Evolutionary conservation across 441 rosid genomes (phyloP).

Genomic region (Syzygium malaccense): DNA sequence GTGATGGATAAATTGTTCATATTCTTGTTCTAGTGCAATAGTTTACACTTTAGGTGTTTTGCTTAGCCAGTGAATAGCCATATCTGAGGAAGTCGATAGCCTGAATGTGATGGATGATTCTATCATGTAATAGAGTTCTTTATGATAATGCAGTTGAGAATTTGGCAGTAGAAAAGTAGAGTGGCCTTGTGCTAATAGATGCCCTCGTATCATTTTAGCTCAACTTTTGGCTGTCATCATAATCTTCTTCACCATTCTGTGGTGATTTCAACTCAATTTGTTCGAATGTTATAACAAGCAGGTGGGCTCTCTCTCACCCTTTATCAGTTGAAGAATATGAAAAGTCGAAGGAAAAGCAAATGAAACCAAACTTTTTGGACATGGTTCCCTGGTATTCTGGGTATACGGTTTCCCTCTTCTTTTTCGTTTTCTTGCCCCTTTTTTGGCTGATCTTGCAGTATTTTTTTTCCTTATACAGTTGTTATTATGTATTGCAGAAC

Average conservation of each 20-base stretch:
- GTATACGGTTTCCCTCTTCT: constrained; percentile 28
- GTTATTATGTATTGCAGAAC: constrained; percentile 59
- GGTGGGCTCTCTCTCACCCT: constrained; percentile 99
- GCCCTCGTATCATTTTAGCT: not conserved
- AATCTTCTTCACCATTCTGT: not conserved
- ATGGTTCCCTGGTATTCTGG: constrained; percentile 99
- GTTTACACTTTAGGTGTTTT: not conserved
- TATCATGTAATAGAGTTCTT: not conserved
- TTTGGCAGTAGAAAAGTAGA: not conserved
- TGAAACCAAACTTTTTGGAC: constrained; percentile 94
- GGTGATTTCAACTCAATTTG: not conserved
- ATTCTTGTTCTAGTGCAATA: not conserved
- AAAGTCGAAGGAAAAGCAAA: constrained; percentile 72
- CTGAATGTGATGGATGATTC: not conserved
- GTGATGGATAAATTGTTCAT: not conserved
- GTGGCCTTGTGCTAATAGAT: not conserved
- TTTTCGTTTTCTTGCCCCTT: not conserved
- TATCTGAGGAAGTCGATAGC: not conserved
- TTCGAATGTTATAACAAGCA: constrained; percentile 19
- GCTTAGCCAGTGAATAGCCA: not conserved
- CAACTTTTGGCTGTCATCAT: not conserved
- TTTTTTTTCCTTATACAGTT: constrained; percentile 2
- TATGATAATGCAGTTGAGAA: not conserved
- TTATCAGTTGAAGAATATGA: constrained; percentile 73
- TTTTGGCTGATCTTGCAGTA: not conserved